Conservation (phyloP, 768 basidiomycete genomes). For the Suillus americanus region DNA sequence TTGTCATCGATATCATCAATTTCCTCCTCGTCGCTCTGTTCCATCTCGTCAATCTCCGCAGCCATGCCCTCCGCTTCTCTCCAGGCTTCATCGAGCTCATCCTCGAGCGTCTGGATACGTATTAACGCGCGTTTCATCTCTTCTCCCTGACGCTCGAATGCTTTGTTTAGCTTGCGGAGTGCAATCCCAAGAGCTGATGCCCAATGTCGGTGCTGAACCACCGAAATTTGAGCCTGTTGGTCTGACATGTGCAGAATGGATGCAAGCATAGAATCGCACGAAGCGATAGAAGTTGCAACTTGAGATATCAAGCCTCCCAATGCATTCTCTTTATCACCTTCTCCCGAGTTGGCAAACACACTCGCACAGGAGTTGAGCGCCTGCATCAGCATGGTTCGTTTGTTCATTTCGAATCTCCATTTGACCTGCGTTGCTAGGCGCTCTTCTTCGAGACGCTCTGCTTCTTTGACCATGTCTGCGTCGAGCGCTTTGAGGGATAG, state of each 20-base stretch:
- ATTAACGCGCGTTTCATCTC: slow-evolving; percentile 52
- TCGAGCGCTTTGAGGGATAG: slow-evolving; percentile 65
- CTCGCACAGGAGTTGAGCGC: slow-evolving; percentile 58
- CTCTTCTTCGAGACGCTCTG: slow-evolving; percentile 52
- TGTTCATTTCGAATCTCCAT: slow-evolving; percentile 65
- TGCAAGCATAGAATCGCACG: slow-evolving; percentile 57
- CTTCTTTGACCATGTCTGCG: slow-evolving; percentile 54
- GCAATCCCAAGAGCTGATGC: slow-evolving; percentile 78
- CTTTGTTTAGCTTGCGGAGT: slow-evolving; percentile 75
- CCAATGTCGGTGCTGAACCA: slow-evolving; percentile 63
- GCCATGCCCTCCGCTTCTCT: slow-evolving; percentile 73
- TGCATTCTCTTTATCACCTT: slow-evolving; percentile 37
- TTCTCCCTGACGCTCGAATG: slow-evolving; percentile 62
- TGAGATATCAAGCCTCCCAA: slow-evolving; percentile 51
- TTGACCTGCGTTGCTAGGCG: slow-evolving; percentile 59
- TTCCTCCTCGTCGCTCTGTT: slow-evolving; percentile 31
- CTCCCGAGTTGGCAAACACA: slow-evolving; percentile 21
- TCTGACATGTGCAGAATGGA: slow-evolving; percentile 59
- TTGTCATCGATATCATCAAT: slow-evolving; percentile 29
- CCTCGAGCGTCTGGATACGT: slow-evolving; percentile 56
- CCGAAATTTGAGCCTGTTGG: slow-evolving; percentile 63
- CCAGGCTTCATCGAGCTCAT: slow-evolving; percentile 81
- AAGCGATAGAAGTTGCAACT: slow-evolving; percentile 55
- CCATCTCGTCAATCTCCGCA: slow-evolving; percentile 65
- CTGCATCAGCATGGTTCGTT: slow-evolving; percentile 70